These are phyloP conservation scores for Macrophomina pseudophaseolina DNA, from an alignment of 2,329 filamentous ascomycete species.

Conservation along the genomic window DNA sequence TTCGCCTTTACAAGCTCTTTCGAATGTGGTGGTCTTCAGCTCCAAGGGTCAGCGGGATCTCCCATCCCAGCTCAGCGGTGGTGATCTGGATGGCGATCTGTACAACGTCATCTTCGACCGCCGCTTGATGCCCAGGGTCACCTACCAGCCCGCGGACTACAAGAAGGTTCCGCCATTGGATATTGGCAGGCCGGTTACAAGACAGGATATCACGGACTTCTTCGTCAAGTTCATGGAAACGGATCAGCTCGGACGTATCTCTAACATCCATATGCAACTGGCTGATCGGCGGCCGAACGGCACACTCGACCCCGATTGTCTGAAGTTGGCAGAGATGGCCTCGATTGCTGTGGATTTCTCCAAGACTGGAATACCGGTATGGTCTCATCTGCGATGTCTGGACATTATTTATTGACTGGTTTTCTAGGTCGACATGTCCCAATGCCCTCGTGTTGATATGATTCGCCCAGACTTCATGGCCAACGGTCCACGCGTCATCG, in stretches of 20 bases:
- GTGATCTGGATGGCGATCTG: slow-evolving; percentile 82
- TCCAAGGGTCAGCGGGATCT: slow-evolving; percentile 73
- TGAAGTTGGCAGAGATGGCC: slow-evolving; percentile 47
- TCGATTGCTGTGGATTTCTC: slow-evolving; percentile 46
- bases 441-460: slow-evolving; percentile 30
- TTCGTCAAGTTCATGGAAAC: slow-evolving; percentile 67
- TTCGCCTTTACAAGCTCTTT: slow-evolving; percentile 66
- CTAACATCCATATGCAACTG: slow-evolving; percentile 47
- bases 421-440: slow-evolving; percentile 28
- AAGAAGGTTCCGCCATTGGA: slow-evolving; percentile 61
- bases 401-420: neutral
- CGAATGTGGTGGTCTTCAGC: slow-evolving; percentile 81
- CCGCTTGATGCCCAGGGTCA: slow-evolving; percentile 50
- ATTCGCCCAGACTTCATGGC: slow-evolving; percentile 61
- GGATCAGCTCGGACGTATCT: slow-evolving; percentile 50
- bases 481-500: slow-evolving; percentile 50
- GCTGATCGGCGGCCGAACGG: slow-evolving; percentile 44
- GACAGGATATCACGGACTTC: slow-evolving; percentile 75
- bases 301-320: slow-evolving; percentile 41
- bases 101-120: slow-evolving; percentile 80
- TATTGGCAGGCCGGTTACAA: slow-evolving; percentile 65
- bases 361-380: slow-evolving; percentile 63
- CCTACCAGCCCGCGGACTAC: slow-evolving; percentile 71
- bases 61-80: slow-evolving; percentile 78
- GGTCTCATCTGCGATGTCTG: slow-evolving; percentile 13